These are phyloP conservation scores for Mariannaea sp. DNA, from an alignment of 2,329 filamentous ascomycete genomes.

Conservation along the genomic window DNA sequence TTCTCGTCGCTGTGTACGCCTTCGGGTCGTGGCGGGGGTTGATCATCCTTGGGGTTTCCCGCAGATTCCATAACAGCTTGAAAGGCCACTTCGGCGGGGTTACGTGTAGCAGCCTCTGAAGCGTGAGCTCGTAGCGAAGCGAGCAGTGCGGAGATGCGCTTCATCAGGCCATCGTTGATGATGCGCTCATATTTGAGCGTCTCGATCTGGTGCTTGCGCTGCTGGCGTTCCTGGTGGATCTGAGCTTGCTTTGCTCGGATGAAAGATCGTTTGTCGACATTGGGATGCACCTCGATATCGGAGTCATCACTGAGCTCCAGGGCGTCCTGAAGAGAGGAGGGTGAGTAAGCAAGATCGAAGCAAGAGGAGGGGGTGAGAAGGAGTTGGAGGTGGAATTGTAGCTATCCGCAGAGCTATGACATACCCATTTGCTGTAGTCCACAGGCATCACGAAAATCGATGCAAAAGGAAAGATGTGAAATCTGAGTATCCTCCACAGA, in stretches of 20 bases:
- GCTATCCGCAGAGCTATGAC: constrained; percentile 26
- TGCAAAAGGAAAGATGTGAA: not conserved
- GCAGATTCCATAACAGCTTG: constrained; percentile 84
- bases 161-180: constrained; percentile 88
- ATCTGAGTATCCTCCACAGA: not conserved
- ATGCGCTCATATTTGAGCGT: constrained; percentile 90
- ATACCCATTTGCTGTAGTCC: constrained; percentile 72
- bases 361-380: not conserved
- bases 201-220: constrained; percentile 86
- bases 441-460: constrained; percentile 50
- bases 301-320: constrained; percentile 98
- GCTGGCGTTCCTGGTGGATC: constrained; percentile 88
- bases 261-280: constrained; percentile 97
- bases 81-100: constrained; percentile 84
- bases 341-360: constrained; percentile 15
- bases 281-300: constrained; percentile 97
- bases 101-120: constrained; percentile 65
- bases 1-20: constrained; percentile 78
- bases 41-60: constrained; percentile 72
- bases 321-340: constrained; percentile 64
- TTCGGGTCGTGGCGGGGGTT: constrained; percentile 74
- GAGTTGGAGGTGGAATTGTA: not conserved
- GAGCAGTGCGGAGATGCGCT: constrained; percentile 81
- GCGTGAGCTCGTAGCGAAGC: constrained; percentile 75
- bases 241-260: constrained; percentile 98